Evolutionary conservation across 1,284 basidiomycete genomes (phyloP).

Genomic region (Paramarasmius palmivorus): DNA sequence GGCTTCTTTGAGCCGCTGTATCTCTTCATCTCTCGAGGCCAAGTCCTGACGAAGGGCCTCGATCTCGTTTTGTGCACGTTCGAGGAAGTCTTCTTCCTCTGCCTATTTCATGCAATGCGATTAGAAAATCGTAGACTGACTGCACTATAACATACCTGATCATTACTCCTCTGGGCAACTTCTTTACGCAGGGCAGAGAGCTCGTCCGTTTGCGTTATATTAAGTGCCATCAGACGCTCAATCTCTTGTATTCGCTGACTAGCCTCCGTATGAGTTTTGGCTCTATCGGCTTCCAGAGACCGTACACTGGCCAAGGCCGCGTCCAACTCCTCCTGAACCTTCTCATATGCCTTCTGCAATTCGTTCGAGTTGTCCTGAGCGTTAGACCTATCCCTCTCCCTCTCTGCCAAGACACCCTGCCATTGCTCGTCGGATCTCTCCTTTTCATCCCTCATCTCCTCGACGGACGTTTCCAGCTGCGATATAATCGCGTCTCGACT

Average conservation of each 20-base stretch:
- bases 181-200: slow-evolving; percentile 46
- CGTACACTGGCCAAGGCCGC: slow-evolving; percentile 48
- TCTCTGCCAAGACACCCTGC: slow-evolving; percentile 38
- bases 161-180: slow-evolving; percentile 46
- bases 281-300: slow-evolving; percentile 59
- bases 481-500: slow-evolving; percentile 59
- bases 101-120: slow-evolving; percentile 31
- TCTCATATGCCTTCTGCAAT: slow-evolving; percentile 60
- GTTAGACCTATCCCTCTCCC: slow-evolving; percentile 51
- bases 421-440: slow-evolving; percentile 45
- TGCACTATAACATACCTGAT: slow-evolving; percentile 33
- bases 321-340: slow-evolving; percentile 65
- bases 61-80: slow-evolving; percentile 64
- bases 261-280: slow-evolving; percentile 53
- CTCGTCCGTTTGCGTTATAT: slow-evolving; percentile 51
- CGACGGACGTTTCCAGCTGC: slow-evolving; percentile 59
- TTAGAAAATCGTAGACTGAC: neutral
- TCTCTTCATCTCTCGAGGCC: slow-evolving; percentile 59
- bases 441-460: slow-evolving; percentile 50
- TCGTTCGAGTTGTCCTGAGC: slow-evolving; percentile 52
- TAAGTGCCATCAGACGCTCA: slow-evolving; percentile 44
- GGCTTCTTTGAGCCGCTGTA: slow-evolving; percentile 53
- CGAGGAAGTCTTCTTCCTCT: slow-evolving; percentile 63
- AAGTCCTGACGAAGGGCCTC: slow-evolving; percentile 64
- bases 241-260: slow-evolving; percentile 52